Base-by-base conservation (phyloP, 257 asterid species). In the Nicotiana tabacum region DNA sequence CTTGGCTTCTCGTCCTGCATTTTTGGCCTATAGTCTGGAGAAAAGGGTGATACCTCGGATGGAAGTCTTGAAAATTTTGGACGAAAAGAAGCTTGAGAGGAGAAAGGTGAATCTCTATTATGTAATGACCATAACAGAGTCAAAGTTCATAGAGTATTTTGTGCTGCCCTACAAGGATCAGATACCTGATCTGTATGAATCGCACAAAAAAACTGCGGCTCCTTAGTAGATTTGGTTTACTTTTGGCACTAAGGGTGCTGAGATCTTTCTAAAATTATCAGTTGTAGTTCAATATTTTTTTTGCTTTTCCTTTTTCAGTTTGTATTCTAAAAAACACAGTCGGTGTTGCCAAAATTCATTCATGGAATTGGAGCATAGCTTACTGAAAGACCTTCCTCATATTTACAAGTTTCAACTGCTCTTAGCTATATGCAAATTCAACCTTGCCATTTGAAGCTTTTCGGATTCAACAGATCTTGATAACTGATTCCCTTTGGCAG, bases 21-120 rank as follows among this genome's bases (percentile, higher is more conserved):
- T 83, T 66, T 67, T 83, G 2, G 18, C 4, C 3, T 35, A 51
- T 15, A 78, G 86, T 78, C 18, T 85, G 80, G 87, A 85, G 57
- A 85, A 48, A 56, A 82, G 83, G 51, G 57, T 85, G 66, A 51
- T 55, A 32, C 85, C 85, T 1, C 82, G 85, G 76, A 30, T 17
- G 18, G 43, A 39, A 30, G 32, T 85, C 17, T 6, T 85, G 46
- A 77, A 82, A 4, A 43, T 77, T 66, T 65, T 82, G 81, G 13
- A 9, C 12, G 85, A 77, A 74, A 85, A 66, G 79, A 81, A 77
- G 77, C 70, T 85, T 72, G 12, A 7, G 1, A 48, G 48, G 27
- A 67, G 9, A 21, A 81, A 4, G 10, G 29, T 3, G 9, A n/a
- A 6, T 9, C 39, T 65, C 10, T 69, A 33, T 53, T 1, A 11